Conservation (phyloP, 108 stramenopile genomes). For the Bacterosira constricta region DNA sequence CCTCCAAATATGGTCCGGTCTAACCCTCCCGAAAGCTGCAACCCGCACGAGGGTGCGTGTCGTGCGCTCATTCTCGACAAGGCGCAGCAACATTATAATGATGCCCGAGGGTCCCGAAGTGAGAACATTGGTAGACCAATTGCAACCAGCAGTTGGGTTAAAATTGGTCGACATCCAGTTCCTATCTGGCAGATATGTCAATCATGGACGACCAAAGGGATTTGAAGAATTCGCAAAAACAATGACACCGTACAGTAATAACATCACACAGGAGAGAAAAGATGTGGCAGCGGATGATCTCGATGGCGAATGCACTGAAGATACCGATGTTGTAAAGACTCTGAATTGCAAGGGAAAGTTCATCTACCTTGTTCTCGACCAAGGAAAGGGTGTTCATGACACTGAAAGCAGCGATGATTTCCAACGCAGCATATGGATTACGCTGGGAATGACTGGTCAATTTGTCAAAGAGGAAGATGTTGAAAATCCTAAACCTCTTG, state of each 20-base stretch:
- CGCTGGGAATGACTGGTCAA: constrained; percentile 84
- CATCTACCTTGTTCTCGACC: constrained; percentile 74
- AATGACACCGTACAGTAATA: constrained; percentile 54
- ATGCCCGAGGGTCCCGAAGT: constrained; percentile 94
- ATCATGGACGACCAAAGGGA: constrained; percentile 69
- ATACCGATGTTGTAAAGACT: constrained; percentile 58
- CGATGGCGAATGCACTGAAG: neutral
- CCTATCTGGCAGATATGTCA: constrained; percentile 78
- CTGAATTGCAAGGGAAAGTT: constrained; percentile 89
- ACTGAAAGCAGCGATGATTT: constrained; percentile 44
- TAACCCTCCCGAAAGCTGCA: neutral
- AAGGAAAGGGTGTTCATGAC: constrained; percentile 33
- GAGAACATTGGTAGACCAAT: constrained; percentile 73
- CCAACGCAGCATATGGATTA: constrained; percentile 85
- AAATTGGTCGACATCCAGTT: constrained; percentile 67
- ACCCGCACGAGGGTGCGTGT: neutral
- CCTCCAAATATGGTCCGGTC: constrained; percentile 1
- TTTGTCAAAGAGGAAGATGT: constrained; percentile 55
- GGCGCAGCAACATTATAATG: constrained; percentile 54
- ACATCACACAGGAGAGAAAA: neutral
- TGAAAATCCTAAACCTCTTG: constrained; percentile 11
- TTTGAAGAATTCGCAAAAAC: constrained; percentile 75
- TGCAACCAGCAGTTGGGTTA: constrained; percentile 70
- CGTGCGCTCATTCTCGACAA: neutral
- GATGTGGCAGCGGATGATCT: neutral